phyloP scores from a whole-genome alignment of 805 yeast species.

The Hanseniaspora guilliermondii region DNA sequence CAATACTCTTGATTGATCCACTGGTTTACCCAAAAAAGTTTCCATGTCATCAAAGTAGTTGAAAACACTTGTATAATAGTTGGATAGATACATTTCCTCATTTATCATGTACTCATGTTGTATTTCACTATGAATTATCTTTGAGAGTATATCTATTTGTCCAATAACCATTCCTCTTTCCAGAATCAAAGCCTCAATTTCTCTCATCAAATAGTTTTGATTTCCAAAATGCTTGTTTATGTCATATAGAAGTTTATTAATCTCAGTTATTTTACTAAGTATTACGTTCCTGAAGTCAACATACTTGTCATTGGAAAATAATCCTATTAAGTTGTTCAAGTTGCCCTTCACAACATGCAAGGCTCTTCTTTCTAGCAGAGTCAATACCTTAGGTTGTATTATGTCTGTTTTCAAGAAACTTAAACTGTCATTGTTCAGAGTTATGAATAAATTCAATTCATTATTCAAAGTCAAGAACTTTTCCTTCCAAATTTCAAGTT shows the following conservation, averaged over 20 bases:
- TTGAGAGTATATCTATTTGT: constrained; percentile 7
- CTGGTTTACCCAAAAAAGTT: not conserved
- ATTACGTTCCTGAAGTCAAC: not conserved
- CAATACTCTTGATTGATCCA: not conserved
- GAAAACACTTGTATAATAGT: constrained; percentile 1
- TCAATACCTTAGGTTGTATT: constrained; percentile 4
- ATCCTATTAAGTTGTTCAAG: not conserved
- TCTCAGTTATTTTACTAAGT: not conserved
- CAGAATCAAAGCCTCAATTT: constrained; percentile 1
- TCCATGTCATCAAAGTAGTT: constrained; percentile 3
- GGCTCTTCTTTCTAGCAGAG: not conserved
- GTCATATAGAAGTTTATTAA: constrained; percentile 1
- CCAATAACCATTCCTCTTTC: constrained; percentile 6
- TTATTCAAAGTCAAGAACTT: constrained; percentile 8
- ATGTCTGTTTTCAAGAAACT: constrained; percentile 1
- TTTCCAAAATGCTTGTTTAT: constrained; percentile 1
- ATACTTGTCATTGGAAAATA: not conserved
- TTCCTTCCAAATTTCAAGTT: constrained; percentile 4
- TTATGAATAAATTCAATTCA: constrained; percentile 2
- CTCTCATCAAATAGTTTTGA: constrained; percentile 1
- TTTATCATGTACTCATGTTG: constrained; percentile 3
- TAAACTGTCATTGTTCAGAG: not conserved
- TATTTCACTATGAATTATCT: constrained; percentile 7
- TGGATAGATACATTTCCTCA: not conserved
- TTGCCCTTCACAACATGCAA: not conserved